Conservation (phyloP, 73 alveolate genomes). For the Paramecium biaurelia region DNA sequence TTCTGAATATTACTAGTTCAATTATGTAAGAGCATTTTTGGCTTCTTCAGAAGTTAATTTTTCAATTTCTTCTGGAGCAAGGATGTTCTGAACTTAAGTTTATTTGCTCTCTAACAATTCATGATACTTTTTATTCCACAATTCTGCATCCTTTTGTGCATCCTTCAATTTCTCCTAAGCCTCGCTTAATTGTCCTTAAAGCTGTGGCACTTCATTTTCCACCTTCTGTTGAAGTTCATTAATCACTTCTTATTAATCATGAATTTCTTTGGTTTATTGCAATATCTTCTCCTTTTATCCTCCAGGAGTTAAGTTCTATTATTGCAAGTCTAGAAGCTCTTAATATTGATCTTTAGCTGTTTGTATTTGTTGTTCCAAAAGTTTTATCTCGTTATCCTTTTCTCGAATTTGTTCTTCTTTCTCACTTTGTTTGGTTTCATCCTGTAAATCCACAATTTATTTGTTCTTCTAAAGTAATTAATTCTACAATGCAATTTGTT, state of each 20-base stretch:
- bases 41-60: neutral
- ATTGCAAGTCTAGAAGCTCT: neutral
- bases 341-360: neutral
- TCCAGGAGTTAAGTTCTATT: neutral
- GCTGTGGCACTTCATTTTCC: neutral
- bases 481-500: neutral
- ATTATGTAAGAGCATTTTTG: neutral
- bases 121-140: neutral
- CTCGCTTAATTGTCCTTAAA: neutral
- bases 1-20: neutral
- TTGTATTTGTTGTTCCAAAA: neutral
- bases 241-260: neutral
- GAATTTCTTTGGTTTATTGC: neutral
- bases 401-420: neutral
- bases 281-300: neutral
- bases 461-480: neutral
- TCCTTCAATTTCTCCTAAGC: neutral
- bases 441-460: neutral
- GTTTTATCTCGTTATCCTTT: neutral
- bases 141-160: neutral
- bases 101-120: slow-evolving; percentile 8
- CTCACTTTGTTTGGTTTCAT: neutral
- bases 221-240: neutral
- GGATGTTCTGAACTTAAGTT: neutral
- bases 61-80: neutral